A percentile compares a stretch with the other conserved stretches of the same genome.
Conservation (phyloP, 805 yeast genomes). For the Barnettozyma botsteinii region DNA sequence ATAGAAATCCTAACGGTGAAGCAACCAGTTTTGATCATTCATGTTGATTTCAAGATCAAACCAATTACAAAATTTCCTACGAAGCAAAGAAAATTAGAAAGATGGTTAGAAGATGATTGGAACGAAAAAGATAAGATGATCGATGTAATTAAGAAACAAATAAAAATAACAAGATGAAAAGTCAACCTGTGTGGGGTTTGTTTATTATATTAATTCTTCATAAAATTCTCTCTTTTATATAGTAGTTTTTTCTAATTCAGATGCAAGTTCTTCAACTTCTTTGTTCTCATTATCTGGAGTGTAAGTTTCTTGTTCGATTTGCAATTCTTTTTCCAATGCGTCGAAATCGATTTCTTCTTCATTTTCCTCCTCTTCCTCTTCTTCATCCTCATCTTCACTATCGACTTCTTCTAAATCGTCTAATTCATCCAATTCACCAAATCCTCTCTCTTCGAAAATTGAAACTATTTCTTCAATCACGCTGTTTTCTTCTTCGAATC, state of each 20-base stretch:
- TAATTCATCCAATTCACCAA: conserved; percentile 84
- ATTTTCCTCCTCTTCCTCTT: conserved; percentile 34
- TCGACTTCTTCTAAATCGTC: conserved; percentile 89
- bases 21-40: conserved; percentile 25
- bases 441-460: conserved; percentile 64
- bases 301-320: conserved; percentile 33
- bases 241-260: conserved; percentile 50
- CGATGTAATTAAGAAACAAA: conserved; percentile 32
- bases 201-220: too few species aligned
- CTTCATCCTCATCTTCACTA: conserved; percentile 40
- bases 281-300: conserved; percentile 38
- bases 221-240: too few species aligned
- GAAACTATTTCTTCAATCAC: conserved; percentile 53
- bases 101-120: conserved; percentile 78
- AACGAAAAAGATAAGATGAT: conserved; percentile 54
- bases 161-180: conserved; percentile 17
- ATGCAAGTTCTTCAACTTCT: conserved; percentile 52
- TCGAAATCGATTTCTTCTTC: conserved; percentile 31
- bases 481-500: conserved; percentile 83
- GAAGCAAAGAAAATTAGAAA: conserved; percentile 53
- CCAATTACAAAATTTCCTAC: conserved; percentile 42
- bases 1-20: conserved; percentile 32
- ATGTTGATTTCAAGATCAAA: conserved; percentile 24
- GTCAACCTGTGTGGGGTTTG: too few species aligned
- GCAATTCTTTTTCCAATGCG: conserved; percentile 35